These are phyloP conservation scores for Trichoderma guizhouense DNA, from an alignment of 2,329 filamentous ascomycete genomes.

Conservation along the genomic window DNA sequence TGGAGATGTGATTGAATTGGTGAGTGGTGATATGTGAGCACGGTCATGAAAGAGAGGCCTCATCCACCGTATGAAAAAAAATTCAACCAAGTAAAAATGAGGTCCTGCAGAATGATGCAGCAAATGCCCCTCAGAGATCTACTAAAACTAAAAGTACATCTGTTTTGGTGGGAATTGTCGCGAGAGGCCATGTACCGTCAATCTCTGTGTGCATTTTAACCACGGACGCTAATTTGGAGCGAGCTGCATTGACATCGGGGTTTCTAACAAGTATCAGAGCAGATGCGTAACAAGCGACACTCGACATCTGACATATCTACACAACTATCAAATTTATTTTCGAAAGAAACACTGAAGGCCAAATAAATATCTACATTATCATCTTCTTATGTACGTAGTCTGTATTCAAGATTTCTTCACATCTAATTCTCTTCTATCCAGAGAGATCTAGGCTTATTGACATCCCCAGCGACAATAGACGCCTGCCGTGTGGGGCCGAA, in stretches of 20 bases:
- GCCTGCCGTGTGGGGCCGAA: conserved; percentile 11
- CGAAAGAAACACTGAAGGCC: not conserved
- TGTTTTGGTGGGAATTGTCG: not conserved
- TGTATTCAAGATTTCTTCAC: not conserved
- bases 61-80: not conserved
- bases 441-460: not conserved
- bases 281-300: not conserved
- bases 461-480: not conserved
- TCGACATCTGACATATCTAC: not conserved
- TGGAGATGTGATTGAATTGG: not conserved
- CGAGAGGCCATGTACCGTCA: not conserved
- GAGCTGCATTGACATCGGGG: not conserved
- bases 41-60: not conserved
- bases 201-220: not conserved
- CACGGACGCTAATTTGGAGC: not conserved
- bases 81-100: not conserved
- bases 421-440: not conserved
- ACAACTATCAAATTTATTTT: not conserved
- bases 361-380: not conserved
- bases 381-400: not conserved
- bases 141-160: not conserved
- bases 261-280: not conserved
- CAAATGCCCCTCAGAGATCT: not conserved
- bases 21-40: not conserved
- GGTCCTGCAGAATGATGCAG: not conserved